Conservation (phyloP, 805 yeast species). For the Yarrowia yakushimensis region DNA sequence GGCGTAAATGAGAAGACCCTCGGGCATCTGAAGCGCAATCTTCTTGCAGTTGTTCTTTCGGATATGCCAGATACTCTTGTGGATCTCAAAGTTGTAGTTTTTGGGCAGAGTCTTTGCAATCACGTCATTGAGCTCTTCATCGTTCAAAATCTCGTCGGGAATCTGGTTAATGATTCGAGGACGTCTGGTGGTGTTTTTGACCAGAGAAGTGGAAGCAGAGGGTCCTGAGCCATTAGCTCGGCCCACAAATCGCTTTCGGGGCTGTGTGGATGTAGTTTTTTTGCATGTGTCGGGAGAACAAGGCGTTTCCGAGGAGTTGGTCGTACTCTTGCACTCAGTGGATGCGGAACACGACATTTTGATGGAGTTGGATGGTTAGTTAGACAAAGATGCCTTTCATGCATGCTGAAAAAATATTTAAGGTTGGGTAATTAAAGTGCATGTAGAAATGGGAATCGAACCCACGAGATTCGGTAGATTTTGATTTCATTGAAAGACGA, state of each 20-base stretch:
- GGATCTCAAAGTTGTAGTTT: constrained; percentile 93
- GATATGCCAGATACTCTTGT: constrained; percentile 93
- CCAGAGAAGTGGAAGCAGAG: constrained; percentile 3
- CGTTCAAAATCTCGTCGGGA: constrained; percentile 78
- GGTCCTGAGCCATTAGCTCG: constrained; percentile 3
- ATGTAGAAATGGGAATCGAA: neutral
- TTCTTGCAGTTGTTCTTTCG: constrained; percentile 67
- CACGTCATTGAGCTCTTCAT: constrained; percentile 79
- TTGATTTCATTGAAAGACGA: too few species aligned
- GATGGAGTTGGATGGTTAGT: neutral
- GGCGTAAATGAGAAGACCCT: constrained; percentile 85
- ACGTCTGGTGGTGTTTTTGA: constrained; percentile 33
- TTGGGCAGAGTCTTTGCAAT: constrained; percentile 69
- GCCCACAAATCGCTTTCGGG: constrained; percentile 16
- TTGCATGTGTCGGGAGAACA: neutral
- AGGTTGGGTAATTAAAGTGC: neutral
- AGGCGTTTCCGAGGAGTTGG: neutral
- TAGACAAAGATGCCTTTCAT: neutral
- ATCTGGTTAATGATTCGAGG: constrained; percentile 67
- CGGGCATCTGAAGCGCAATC: constrained; percentile 97
- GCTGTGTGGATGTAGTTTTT: neutral
- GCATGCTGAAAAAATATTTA: neutral
- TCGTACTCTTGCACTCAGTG: neutral
- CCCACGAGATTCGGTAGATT: neutral
- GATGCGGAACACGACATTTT: neutral